Evolutionary conservation across 1,284 basidiomycete genomes (phyloP).

Genomic region (Psilocybe mexicana): DNA sequence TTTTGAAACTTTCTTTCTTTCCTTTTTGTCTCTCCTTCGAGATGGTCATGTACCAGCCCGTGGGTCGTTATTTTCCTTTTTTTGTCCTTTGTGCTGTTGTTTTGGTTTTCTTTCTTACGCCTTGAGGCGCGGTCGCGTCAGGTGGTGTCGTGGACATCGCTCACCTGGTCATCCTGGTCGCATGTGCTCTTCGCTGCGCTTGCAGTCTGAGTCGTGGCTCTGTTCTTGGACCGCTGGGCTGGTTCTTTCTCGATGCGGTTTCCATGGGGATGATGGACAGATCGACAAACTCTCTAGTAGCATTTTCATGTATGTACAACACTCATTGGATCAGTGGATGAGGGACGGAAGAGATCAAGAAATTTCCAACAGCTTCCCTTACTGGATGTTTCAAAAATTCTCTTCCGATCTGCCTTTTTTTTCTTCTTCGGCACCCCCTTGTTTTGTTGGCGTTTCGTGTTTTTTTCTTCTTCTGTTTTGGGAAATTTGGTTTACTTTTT

Average conservation of each 20-base stretch:
- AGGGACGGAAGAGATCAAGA: background rate
- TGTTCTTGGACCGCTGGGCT: background rate
- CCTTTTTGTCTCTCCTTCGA: background rate
- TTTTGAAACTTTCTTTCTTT: background rate
- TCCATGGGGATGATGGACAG: conserved; percentile 11
- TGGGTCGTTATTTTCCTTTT: background rate
- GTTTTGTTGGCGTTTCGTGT: background rate
- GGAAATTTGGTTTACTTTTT: background rate
- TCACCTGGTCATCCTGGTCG: background rate
- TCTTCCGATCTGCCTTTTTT: background rate
- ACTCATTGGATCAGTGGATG: background rate
- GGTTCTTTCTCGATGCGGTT: background rate
- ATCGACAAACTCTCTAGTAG: background rate
- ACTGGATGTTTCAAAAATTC: background rate
- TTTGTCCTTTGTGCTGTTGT: background rate
- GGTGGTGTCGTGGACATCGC: background rate
- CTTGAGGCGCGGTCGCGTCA: background rate
- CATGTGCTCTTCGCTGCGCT: background rate
- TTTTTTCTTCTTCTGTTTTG: background rate
- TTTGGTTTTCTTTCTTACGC: background rate
- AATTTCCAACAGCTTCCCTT: background rate
- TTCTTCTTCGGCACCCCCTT: background rate
- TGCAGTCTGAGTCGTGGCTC: background rate
- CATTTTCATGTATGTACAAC: background rate
- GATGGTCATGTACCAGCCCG: too few relatives aligned